Evolutionary conservation across 306 rosid genomes (phyloP), one percentile per base, ranked within the genome.

Genomic region (Ammopiptanthus mongolicus): DNA sequence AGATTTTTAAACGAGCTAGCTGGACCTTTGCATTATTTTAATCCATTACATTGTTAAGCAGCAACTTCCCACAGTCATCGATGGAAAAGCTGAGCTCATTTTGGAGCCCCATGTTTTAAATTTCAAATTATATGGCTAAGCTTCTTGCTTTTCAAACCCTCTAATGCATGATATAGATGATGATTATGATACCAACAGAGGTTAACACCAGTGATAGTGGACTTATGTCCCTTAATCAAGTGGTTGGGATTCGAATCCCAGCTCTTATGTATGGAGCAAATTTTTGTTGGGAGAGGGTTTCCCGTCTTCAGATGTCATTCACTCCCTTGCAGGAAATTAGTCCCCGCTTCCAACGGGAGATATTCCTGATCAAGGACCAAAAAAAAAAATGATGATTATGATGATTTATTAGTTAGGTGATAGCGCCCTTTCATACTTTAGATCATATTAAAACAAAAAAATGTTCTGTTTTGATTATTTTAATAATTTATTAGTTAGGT

Each of bases 1-100:
- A 5, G 29, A 71, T 6, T 23, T 61, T 69, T 60, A 23, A 17
- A 37, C 3, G 11, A 55, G 50, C 46, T 77, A 55, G 50, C 46
- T 77, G 63, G 53, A 15, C 12, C 50, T 50, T 59, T 59, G 34
- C 7, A 10, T 71, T 71, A 52, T 64, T 64, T 39, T 28, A 79
- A 51, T 36, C 0, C 8, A 1, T 73, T 73, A 42, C 55, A 65
- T 65, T 77, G 41, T 68, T 21, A 67, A 68, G 39, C 14, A 34
- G 25, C 69, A 68, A 68, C n/a, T 57, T 58, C 51, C 29, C 52
- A 33, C 23, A 68, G 68, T 46, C 47, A 76, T 76, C 50, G 14
- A 12, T 29, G 33, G 33, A 5, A 64, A 51, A 50, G 72, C 64
- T 50, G 29, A 48, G 46, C 64, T 11, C 6, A 47, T 8, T 14